Evolutionary conservation across 2,329 filamentous ascomycete genomes (phyloP).

Genomic region (Emergomyces pasteurianus): DNA sequence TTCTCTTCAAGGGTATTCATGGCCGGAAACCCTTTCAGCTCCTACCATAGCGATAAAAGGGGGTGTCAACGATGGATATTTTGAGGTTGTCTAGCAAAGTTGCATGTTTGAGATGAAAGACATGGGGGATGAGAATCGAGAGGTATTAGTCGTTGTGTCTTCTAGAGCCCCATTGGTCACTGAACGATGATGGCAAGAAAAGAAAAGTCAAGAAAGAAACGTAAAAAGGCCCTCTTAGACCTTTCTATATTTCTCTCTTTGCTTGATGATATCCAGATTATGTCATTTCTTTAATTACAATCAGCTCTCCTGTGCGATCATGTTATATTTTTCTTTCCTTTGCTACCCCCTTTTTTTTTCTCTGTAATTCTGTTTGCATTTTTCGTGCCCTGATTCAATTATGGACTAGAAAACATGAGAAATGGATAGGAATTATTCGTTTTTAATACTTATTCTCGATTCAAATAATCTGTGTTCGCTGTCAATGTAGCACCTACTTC

Average conservation of each 20-base stretch:
- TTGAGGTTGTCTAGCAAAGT: neutral
- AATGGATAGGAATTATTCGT: neutral
- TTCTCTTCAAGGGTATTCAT: neutral
- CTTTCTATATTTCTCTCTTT: neutral
- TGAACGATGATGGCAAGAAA: neutral
- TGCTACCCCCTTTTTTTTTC: neutral
- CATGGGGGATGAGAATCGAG: neutral
- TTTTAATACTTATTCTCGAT: neutral
- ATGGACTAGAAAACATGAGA: neutral
- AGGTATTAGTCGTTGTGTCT: neutral
- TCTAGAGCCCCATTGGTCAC: neutral
- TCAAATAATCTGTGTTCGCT: neutral
- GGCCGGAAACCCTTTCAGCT: neutral
- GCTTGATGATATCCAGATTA: constrained; percentile 16
- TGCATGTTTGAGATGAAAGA: neutral
- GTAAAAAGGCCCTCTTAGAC: neutral
- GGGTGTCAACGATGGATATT: neutral
- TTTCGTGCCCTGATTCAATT: neutral
- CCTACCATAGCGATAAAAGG: neutral
- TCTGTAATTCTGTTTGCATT: neutral
- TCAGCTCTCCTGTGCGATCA: neutral
- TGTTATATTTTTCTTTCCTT: neutral
- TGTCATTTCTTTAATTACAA: constrained; percentile 8
- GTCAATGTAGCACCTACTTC: too few relatives aligned
- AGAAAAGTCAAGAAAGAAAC: neutral